A percentile compares a stretch with the other conserved stretches of the same genome.
Conservation (phyloP, 75 land plant species). For the Pinus tabuliformis region DNA sequence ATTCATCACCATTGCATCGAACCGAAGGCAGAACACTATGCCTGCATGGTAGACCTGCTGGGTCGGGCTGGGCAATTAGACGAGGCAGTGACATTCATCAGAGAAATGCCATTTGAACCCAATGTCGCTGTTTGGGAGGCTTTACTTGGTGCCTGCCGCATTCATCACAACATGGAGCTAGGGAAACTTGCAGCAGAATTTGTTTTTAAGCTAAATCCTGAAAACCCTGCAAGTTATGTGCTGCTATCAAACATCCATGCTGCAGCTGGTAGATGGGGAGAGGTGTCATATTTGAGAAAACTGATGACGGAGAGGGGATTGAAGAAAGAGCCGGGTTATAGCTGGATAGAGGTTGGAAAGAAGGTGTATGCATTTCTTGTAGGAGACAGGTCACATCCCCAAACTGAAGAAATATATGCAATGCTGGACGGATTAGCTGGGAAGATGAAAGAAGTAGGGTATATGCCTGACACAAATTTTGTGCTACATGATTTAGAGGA, state of each 20-base stretch:
- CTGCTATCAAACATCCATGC: background rate
- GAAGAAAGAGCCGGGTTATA: background rate
- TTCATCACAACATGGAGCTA: background rate
- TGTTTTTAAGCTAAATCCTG: background rate
- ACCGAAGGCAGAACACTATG: background rate
- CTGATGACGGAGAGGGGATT: background rate
- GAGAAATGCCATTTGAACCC: background rate
- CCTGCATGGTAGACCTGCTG: background rate
- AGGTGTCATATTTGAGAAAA: background rate
- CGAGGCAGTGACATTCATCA: background rate
- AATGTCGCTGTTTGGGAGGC: background rate
- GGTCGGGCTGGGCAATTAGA: background rate
- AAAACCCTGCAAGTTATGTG: background rate
- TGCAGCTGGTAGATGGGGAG: background rate
- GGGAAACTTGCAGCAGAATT: background rate
- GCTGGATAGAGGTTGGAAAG: background rate
- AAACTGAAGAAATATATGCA: background rate
- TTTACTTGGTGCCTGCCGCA: background rate
- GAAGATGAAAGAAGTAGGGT: background rate
- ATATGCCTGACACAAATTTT: background rate
- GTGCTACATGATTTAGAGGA: background rate
- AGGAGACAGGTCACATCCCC: background rate
- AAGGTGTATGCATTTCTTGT: background rate
- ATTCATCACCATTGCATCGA: background rate
- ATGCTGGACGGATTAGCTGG: background rate